Percentiles rank a stretch among this genome's conserved stretches.
Conservation (phyloP, 345 rosid genomes). For the Lepidium aucheri region DNA sequence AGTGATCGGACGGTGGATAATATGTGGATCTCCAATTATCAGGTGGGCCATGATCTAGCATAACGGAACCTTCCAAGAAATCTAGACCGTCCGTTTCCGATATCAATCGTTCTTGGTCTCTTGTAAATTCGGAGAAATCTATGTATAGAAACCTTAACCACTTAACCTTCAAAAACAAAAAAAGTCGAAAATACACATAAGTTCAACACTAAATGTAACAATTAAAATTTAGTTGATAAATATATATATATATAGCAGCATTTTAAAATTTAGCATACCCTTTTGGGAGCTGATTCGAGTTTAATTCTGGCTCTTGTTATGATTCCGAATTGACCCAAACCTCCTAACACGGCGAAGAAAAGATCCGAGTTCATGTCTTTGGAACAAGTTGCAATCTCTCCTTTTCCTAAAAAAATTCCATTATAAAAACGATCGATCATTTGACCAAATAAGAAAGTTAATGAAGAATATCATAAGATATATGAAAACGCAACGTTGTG, state of each 20-base stretch:
- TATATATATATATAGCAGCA: not conserved
- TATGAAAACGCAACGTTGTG: not conserved
- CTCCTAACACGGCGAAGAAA: conserved; percentile 62
- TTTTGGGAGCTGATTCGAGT: conserved; percentile 46
- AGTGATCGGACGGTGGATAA: conserved; percentile 43
- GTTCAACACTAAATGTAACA: not conserved
- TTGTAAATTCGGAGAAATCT: conserved; percentile 49
- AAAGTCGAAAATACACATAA: not conserved
- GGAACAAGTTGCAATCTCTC: conserved; percentile 60
- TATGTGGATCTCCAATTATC: conserved; percentile 52
- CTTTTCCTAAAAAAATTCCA: conserved; percentile 40
- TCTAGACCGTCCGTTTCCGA: conserved; percentile 40
- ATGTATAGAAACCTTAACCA: conserved; percentile 71
- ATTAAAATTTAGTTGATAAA: not conserved
- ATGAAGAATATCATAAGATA: not conserved
- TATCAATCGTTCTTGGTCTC: conserved; percentile 61
- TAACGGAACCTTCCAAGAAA: conserved; percentile 64
- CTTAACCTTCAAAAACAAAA: conserved; percentile 46
- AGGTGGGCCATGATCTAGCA: conserved; percentile 42
- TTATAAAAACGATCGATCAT: too few relatives aligned
- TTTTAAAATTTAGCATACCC: conserved; percentile 27
- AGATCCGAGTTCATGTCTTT: conserved; percentile 43
- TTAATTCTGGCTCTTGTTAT: conserved; percentile 67
- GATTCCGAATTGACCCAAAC: conserved; percentile 83
- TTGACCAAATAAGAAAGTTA: not conserved